A percentile compares a stretch with the other conserved stretches of the same genome.
Evolutionary conservation across 345 rosid species (phyloP).

Genomic region (Bruguiera sexangula): DNA sequence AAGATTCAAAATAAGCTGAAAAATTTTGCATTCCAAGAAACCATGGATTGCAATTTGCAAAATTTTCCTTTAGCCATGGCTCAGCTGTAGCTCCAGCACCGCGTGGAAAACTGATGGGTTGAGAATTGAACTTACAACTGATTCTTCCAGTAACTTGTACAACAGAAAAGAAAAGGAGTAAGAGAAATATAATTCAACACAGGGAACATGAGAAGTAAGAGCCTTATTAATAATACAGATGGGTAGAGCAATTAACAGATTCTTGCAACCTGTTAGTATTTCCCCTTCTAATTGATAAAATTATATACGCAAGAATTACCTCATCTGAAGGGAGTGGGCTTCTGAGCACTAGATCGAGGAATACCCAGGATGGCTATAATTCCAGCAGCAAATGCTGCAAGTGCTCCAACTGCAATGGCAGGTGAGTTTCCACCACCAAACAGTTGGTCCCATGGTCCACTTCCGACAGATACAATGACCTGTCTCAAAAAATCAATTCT

Average conservation of each 20-base stretch:
- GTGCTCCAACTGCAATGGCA: slow-evolving; percentile 66
- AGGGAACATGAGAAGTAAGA: slow-evolving; percentile 13
- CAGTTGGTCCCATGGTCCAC: slow-evolving; percentile 85
- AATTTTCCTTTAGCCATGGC: neutral
- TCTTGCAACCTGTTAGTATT: neutral
- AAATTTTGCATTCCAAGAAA: neutral
- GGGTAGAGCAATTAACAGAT: neutral
- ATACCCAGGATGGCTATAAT: slow-evolving; percentile 80
- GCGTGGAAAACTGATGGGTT: slow-evolving; percentile 2
- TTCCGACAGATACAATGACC: slow-evolving; percentile 75
- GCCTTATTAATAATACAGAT: slow-evolving; percentile 20
- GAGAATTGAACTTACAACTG: slow-evolving; percentile 4
- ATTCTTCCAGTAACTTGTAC: slow-evolving; percentile 9
- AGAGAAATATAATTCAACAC: neutral
- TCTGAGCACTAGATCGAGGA: slow-evolving; percentile 66
- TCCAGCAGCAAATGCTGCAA: slow-evolving; percentile 64
- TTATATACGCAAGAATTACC: slow-evolving; percentile 20
- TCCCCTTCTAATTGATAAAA: neutral
- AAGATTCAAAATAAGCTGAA: slow-evolving; percentile 1
- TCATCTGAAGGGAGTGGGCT: slow-evolving; percentile 53
- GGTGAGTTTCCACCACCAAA: slow-evolving; percentile 84
- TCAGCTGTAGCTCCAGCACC: slow-evolving; percentile 1
- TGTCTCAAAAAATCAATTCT: slow-evolving; percentile 20
- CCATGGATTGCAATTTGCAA: neutral
- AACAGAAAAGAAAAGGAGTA: neutral